These are phyloP conservation scores for Camellia lanceoleosa DNA, from an alignment of 148 eudicot species.

Conservation along the genomic window DNA sequence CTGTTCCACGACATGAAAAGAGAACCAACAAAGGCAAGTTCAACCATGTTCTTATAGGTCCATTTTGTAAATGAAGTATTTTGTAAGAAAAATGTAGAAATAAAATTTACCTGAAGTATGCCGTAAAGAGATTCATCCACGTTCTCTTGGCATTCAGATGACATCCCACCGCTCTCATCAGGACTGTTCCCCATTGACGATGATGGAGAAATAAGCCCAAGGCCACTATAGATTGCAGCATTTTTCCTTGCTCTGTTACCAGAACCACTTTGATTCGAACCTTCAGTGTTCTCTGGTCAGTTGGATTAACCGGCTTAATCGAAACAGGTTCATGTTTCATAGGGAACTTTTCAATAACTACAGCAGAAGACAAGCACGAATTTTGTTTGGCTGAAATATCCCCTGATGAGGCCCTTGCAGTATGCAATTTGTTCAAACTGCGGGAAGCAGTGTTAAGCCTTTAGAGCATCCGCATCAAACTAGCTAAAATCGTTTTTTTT, in stretches of 20 bases:
- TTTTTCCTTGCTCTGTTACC: slow-evolving; percentile 29
- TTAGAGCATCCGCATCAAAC: no score
- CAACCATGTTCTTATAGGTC: neutral
- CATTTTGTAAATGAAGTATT: neutral
- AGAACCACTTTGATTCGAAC: slow-evolving; percentile 46
- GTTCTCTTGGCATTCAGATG: slow-evolving; percentile 28
- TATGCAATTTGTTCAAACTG: slow-evolving; percentile 12
- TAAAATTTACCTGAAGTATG: slow-evolving; percentile 42
- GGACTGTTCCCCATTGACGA: slow-evolving; percentile 43
- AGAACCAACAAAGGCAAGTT: neutral
- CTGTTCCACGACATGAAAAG: slow-evolving; percentile 28
- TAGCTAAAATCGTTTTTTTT: no score
- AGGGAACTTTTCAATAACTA: slow-evolving; percentile 23
- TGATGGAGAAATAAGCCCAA: slow-evolving; percentile 55
- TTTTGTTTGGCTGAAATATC: slow-evolving; percentile 23
- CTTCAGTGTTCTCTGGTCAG: slow-evolving; percentile 35
- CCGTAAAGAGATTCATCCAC: slow-evolving; percentile 31
- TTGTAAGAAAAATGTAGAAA: neutral
- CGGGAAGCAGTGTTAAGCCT: slow-evolving; percentile 25
- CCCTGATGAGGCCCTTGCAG: slow-evolving; percentile 14
- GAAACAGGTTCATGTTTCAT: slow-evolving; percentile 27
- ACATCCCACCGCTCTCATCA: slow-evolving; percentile 33
- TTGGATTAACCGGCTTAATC: slow-evolving; percentile 23
- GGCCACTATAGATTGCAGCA: slow-evolving; percentile 42
- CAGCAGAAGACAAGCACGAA: slow-evolving; percentile 21